A percentile compares a stretch with the other conserved stretches of the same genome.
Evolutionary conservation across 2,329 filamentous ascomycete species (phyloP).

Genomic region (Fusarium brevicatenulatum): DNA sequence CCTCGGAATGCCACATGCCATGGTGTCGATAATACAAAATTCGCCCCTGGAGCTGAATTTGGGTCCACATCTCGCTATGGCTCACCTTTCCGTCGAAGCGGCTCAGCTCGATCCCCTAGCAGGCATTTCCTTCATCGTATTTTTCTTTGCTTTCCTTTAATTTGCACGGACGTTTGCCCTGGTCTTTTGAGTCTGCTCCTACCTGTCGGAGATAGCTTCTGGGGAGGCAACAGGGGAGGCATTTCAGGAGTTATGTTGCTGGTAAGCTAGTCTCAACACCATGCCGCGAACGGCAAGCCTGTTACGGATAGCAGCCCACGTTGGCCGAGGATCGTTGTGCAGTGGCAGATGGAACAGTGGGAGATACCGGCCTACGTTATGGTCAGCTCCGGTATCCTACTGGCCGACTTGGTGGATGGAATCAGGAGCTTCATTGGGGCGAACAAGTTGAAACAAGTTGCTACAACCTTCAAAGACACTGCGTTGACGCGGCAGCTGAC

Average conservation of each 20-base stretch:
- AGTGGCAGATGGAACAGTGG: constrained; percentile 4
- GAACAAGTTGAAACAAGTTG: neutral
- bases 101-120: constrained; percentile 48
- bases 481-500: neutral
- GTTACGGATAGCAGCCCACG: neutral
- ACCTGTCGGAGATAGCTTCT: constrained; percentile 47
- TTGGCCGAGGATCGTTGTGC: neutral
- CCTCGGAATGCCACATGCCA: constrained; percentile 23
- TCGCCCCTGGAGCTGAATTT: constrained; percentile 29
- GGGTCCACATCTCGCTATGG: constrained; percentile 3
- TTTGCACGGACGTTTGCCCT: constrained; percentile 36
- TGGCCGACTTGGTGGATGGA: constrained; percentile 6
- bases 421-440: constrained; percentile 1
- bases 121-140: constrained; percentile 44
- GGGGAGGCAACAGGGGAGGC: constrained; percentile 47
- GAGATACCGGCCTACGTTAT: constrained; percentile 19
- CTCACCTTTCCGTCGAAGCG: constrained; percentile 49
- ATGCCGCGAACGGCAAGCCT: neutral
- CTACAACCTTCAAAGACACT: neutral
- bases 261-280: constrained; percentile 12
- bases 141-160: constrained; percentile 43
- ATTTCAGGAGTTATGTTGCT: neutral
- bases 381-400: constrained; percentile 22
- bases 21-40: constrained; percentile 21
- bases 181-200: constrained; percentile 43